Evolutionary conservation across 257 asterid species (phyloP), one percentile per base, ranked within the genome.

Genomic region (Linaria vulgaris): DNA sequence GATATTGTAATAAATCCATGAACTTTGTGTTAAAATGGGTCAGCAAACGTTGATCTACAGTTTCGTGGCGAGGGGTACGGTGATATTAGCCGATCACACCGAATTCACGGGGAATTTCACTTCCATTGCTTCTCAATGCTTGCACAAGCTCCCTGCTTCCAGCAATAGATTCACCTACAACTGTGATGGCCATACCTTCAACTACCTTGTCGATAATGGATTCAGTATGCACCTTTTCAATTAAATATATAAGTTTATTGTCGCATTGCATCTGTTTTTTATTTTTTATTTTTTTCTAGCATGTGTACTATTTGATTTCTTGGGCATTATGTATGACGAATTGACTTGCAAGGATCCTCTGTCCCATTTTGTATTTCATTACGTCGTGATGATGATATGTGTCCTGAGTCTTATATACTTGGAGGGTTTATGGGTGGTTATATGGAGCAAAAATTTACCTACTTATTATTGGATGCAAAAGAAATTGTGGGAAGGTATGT

Each of bases 181-280:
- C 66, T 80, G 85, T 72, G 85, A 80, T 56, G 83, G 75, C 0
- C 85, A 80, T 56, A 80, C 85, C n/a, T 80, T 80, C 74, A 80
- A 74, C 64, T 80, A 71, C 71, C 83, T 64, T 1, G 77, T 80
- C 41, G 86, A 78, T 17, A 80, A 72, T 66, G 86, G 83, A 66
- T 77, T 72, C 63, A 78, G 86, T 80, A 80, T 50, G 74, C 4
- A 6, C 50, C 61, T 57, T 56, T 14, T 10, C 20, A 2, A 3
- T 8, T 31, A 17, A 16, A 8, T 12, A 1, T 16, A 20, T 60
- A 11, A 41, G 7, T 58, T 0, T 30, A 5, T 45, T 31, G 21
- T 2, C 5, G 9, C 3, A 0, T 5, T 59, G 22, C 45, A 12
- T 27, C 19, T 22, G 7, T 9, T 22, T 9, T n/a, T 41, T 39